Evolutionary conservation across 306 rosid species (phyloP), one percentile per base, ranked within the genome.

Genomic region (Cajanus cajan): DNA sequence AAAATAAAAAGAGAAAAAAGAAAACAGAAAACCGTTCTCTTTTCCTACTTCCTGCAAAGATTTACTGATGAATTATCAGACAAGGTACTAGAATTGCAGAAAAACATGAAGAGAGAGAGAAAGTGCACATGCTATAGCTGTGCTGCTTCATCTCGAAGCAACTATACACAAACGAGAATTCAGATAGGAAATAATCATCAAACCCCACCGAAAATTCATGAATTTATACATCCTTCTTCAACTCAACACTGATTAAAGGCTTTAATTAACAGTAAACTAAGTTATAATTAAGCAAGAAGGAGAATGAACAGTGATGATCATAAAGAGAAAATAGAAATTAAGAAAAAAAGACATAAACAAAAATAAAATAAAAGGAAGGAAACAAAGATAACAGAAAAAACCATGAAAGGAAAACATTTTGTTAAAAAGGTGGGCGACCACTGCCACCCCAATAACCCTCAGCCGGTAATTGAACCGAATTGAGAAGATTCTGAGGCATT

Each of bases 401-500:
- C 39, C 81, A 74, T 80, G 33, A 70, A 40, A 44, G 34, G 24
- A 44, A 45, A 58, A 75, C 78, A 70, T 55, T 45, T 44, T 44
- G 76, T 88, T 82, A 92, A 76, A 88, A 95, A 16, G 98, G 88
- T 45, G 98, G 90, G 44, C 96, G 93, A 78, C 82, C 89, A 43
- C 82, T 73, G 24, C 89, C 89, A 75, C 88, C 86, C 98, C 98
- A 95, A 52, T 86, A 92, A 22, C 89, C 95, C 12, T 91, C 98
- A 40, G 94, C 22, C 3, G 98, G 92, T 83, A 94, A 82, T 87
- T 92, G 97, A 78, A 90, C 86, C 16, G 98, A 82, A 84, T 90
- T 95, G 64, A 95, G 84, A 52, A 95, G 92, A 86, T 93, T 90
- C 81, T 90, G 98, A 16, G 91, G 90, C 82, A 94, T 81, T 15